These are phyloP conservation scores for Scutellaria baicalensis DNA, from an alignment of 257 asterid species.

Conservation along the genomic window DNA sequence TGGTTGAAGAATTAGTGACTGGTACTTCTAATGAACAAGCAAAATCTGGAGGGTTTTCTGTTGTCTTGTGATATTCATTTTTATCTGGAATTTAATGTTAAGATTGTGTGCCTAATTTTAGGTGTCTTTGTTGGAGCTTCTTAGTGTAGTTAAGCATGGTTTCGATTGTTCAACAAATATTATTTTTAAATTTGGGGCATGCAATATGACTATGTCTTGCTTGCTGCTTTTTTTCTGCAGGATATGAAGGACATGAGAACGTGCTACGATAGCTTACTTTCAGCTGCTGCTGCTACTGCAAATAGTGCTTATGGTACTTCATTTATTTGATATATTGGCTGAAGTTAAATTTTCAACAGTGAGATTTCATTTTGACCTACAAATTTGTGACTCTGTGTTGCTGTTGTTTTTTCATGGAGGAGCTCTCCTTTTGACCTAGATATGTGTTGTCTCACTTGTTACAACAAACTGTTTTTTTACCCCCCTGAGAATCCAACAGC, in stretches of 20 bases:
- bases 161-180: background rate
- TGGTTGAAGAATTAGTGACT: background rate
- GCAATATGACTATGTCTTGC: background rate
- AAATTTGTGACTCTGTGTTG: background rate
- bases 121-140: background rate
- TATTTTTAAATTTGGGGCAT: background rate
- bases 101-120: background rate
- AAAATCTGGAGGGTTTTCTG: background rate
- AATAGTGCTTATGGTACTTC: conserved; percentile 84
- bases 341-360: background rate
- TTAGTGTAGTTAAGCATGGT: background rate
- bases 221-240: conserved; percentile 32
- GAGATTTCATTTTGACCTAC: conserved; percentile 7
- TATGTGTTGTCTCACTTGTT: background rate
- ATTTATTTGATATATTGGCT: background rate
- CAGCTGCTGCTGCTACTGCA: conserved; percentile 95
- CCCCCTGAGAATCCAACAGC: background rate
- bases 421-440: background rate
- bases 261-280: conserved; percentile 84
- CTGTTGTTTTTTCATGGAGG: background rate
- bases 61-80: background rate
- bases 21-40: conserved; percentile 1
- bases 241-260: conserved; percentile 92
- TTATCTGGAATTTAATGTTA: background rate
- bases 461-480: background rate